Evolutionary conservation across 176 grass and related monocot genomes (phyloP).

Genomic region (Raddia distichophylla): DNA sequence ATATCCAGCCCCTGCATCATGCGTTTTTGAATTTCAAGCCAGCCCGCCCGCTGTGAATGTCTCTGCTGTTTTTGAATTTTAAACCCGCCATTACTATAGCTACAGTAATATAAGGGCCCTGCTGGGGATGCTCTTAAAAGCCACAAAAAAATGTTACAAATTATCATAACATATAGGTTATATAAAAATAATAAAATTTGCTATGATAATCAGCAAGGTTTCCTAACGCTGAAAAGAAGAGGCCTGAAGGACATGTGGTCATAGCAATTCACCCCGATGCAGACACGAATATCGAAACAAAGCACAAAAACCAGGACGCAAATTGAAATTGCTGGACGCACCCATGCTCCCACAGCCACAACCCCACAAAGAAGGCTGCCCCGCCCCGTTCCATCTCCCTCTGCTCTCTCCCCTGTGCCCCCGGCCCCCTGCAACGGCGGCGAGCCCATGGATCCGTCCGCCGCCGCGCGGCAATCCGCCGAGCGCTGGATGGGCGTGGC

Average conservation of each 20-base stretch:
- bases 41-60: no score
- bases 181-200: no score
- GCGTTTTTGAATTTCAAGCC: no score
- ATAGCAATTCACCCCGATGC: not conserved
- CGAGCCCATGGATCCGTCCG: slow-evolving; percentile 34
- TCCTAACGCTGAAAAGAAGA: no score
- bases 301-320: not conserved
- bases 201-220: no score
- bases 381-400: not conserved
- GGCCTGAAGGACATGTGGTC: not conserved
- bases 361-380: not conserved
- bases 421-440: not conserved
- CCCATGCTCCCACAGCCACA: not conserved
- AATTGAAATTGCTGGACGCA: slow-evolving; percentile 19
- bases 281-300: slow-evolving; percentile 11
- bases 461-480: slow-evolving; percentile 37
- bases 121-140: no score
- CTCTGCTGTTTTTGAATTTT: no score
- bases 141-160: no score
- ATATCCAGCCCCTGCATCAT: no score
- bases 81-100: no score
- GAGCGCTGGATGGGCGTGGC: slow-evolving; percentile 54
- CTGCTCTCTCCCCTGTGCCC: not conserved
- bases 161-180: no score
- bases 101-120: no score